Conservation (phyloP, 2,329 filamentous ascomycete genomes). For the Pseudofabraea citricarpa region DNA sequence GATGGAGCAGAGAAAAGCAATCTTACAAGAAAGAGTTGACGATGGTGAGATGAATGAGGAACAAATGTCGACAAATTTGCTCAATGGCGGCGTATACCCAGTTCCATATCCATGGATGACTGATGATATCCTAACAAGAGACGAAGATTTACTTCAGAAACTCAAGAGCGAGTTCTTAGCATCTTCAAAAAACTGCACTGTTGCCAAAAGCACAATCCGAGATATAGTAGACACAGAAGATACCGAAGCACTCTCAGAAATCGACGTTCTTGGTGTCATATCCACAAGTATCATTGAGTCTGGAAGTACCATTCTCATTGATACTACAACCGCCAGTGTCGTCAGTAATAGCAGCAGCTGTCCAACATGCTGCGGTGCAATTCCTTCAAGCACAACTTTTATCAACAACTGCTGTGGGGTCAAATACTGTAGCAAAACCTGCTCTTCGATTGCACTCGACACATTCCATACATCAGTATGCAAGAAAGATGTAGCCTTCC, state of each 20-base stretch:
- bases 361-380: slow-evolving; percentile 21
- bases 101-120: slow-evolving; percentile 21
- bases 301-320: slow-evolving; percentile 15
- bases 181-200: slow-evolving; percentile 17
- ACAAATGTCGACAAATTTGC: slow-evolving; percentile 14
- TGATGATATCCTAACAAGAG: slow-evolving; percentile 15
- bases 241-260: slow-evolving; percentile 11
- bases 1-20: slow-evolving; percentile 15
- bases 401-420: slow-evolving; percentile 18
- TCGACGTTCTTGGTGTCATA: slow-evolving; percentile 19
- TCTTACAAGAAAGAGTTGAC: slow-evolving; percentile 13
- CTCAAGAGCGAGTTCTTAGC: slow-evolving; percentile 17
- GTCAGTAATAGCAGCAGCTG: slow-evolving; percentile 12
- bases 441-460: slow-evolving; percentile 18
- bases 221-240: slow-evolving; percentile 6
- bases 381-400: slow-evolving; percentile 8
- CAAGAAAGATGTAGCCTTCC: slow-evolving; percentile 24
- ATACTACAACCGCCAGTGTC: slow-evolving; percentile 12
- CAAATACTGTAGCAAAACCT: slow-evolving; percentile 22
- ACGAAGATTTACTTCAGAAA: slow-evolving; percentile 12
- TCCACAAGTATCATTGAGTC: slow-evolving; percentile 15
- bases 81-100: slow-evolving; percentile 21
- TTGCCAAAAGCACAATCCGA: slow-evolving; percentile 18
- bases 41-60: slow-evolving; percentile 15
- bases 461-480: slow-evolving; percentile 25